Evolutionary conservation across 2,329 filamentous ascomycete genomes (phyloP).

Genomic region (Colletotrichum filicis): DNA sequence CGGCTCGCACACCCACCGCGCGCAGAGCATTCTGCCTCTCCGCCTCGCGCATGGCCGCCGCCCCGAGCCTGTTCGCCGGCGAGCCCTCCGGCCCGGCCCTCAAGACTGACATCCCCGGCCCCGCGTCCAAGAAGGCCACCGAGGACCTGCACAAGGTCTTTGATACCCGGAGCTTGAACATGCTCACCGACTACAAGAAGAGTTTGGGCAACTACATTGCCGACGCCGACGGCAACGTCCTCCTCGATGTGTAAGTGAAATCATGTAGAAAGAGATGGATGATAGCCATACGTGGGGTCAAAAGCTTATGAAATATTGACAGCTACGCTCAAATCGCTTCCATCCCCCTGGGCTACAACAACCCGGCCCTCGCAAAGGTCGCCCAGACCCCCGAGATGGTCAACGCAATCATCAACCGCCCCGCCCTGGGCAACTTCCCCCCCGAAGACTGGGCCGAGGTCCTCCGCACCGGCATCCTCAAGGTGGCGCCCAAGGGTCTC

Average conservation of each 20-base stretch:
- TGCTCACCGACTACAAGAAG: constrained; percentile 80
- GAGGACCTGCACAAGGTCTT: constrained; percentile 82
- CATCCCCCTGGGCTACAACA: constrained; percentile 94
- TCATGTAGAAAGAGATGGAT: not conserved
- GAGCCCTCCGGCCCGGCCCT: constrained; percentile 65
- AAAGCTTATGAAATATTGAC: constrained; percentile 11
- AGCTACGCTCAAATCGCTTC: constrained; percentile 93
- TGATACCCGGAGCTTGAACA: constrained; percentile 87
- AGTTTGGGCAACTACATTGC: constrained; percentile 85
- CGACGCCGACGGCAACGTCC: constrained; percentile 76
- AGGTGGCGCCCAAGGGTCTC: constrained; percentile 83
- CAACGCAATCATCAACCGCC: constrained; percentile 85
- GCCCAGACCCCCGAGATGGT: constrained; percentile 83
- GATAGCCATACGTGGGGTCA: not conserved
- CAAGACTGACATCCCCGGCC: constrained; percentile 78
- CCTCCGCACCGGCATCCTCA: constrained; percentile 82
- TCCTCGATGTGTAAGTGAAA: constrained; percentile 74
- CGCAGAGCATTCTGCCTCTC: constrained; percentile 29
- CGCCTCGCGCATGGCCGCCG: constrained; percentile 30
- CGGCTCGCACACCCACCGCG: constrained; percentile 14
- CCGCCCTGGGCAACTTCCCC: constrained; percentile 91
- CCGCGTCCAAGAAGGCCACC: constrained; percentile 75
- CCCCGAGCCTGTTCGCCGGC: constrained; percentile 50
- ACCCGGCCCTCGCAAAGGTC: constrained; percentile 76
- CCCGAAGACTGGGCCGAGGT: constrained; percentile 85